Conservation (phyloP, 148 eudicot species). For the Agrostemma githago region DNA sequence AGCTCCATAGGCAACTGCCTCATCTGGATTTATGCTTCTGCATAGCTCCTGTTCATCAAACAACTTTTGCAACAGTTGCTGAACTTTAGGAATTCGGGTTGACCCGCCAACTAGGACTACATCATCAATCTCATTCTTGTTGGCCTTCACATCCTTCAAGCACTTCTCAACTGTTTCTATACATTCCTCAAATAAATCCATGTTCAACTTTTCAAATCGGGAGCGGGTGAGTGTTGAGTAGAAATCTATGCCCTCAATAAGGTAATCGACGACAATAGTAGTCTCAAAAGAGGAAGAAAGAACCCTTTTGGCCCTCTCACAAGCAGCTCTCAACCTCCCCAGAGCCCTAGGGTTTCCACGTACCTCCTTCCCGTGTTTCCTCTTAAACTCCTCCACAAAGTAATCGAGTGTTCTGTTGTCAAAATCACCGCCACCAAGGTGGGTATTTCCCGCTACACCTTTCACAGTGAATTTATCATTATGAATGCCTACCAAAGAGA, state of each 20-base stretch:
- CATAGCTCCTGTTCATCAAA: neutral
- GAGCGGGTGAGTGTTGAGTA: neutral
- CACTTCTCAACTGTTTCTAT: neutral
- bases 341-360: neutral
- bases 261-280: neutral
- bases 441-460: too few relatives aligned
- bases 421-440: too few relatives aligned
- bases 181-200: neutral
- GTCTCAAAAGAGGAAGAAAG: neutral
- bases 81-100: constrained; percentile 3
- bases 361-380: neutral
- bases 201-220: neutral
- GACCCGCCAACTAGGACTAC: constrained; percentile 5
- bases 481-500: too few relatives aligned
- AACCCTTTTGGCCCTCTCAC: constrained; percentile 6
- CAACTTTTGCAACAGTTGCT: neutral
- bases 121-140: neutral
- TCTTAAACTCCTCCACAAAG: constrained; percentile 7
- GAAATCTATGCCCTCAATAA: constrained; percentile 5
- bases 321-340: neutral
- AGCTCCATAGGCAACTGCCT: constrained; percentile 12
- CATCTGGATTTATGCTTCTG: neutral
- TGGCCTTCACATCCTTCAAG: neutral
- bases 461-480: too few relatives aligned
- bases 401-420: neutral